Conservation (phyloP, 2,329 filamentous ascomycete genomes). For the Paracoccidioides brasiliensis region DNA sequence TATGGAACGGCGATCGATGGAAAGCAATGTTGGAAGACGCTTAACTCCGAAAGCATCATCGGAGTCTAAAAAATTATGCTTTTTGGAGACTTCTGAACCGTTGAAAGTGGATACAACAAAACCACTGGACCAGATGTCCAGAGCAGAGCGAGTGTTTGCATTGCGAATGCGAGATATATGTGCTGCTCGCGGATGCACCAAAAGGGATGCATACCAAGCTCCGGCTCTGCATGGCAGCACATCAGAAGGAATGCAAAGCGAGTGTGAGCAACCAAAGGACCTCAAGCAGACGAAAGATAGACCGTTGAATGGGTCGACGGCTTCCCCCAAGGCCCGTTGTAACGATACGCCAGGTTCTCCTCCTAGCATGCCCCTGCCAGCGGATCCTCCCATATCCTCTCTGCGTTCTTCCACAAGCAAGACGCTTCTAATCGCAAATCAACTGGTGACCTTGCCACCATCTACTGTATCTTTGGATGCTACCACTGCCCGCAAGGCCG, state of each 20-base stretch:
- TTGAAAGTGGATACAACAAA: not conserved
- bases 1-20: not conserved
- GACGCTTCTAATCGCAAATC: not conserved
- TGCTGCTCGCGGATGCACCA: conserved; percentile 14
- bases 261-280: not conserved
- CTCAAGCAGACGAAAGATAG: not conserved
- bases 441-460: not conserved
- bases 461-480: not conserved
- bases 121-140: conserved; percentile 11
- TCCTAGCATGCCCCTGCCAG: conserved; percentile 13
- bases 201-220: conserved; percentile 4
- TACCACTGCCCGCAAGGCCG: not conserved
- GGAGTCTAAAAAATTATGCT: not conserved
- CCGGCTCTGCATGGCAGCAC: not conserved
- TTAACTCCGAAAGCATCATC: not conserved
- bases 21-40: not conserved
- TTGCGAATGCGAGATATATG: conserved; percentile 19
- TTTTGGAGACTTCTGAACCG: conserved; percentile 2
- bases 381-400: conserved; percentile 10
- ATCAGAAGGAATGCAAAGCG: not conserved
- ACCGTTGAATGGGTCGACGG: not conserved
- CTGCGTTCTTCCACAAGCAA: not conserved
- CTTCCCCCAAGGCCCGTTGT: not conserved
- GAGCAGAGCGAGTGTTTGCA: conserved; percentile 17
- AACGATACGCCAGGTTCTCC: conserved; percentile 8